Evolutionary conservation across 768 basidiomycete genomes (phyloP), one percentile per base, ranked within the genome.

Genomic region (Boletus fagicola): DNA sequence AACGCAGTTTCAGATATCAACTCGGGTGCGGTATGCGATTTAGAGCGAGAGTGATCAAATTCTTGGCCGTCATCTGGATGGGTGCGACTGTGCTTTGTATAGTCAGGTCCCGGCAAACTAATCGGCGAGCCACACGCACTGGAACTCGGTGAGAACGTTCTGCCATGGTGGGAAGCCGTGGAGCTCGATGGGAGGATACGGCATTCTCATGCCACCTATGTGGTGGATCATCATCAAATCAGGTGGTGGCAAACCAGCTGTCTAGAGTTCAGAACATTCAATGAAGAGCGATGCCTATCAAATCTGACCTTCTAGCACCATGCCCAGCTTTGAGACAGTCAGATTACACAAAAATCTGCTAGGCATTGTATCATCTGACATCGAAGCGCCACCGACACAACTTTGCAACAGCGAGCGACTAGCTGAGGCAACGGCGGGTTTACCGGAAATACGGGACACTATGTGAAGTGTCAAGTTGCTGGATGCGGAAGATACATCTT

Each of bases 91-190:
- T 56, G 18, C 18, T 1, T 30, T 16, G 20, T 44, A 39, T 33
- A 28, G 46, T 63, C 31, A 65, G 57, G 53, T 54, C 15, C 22
- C 33, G 7, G 16, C 47, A 53, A 11, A 39, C 38, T 48, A 35
- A 49, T 50, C 3, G 15, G 36, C 11, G 3, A 8, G 11, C 8
- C 24, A 46, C 12, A 73, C 87, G 72, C 67, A 92, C 91, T 85
- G 80, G 58, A 93, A 84, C 70, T 93, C 91, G 45, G 88, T 89
- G 42, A 93, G 73, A 54, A 86, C 77, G n/a, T 85, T 82, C 63
- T 93, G 91, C 90, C 91, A 93, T 16, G 91, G 91, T 18, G 91
- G 91, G 64, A 87, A 92, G 5, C 86, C 87, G 62, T 87, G 74
- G 22, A 92, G 74, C 68, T 92, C 88, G 50, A 86, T 70, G 1